Base-by-base conservation (phyloP, 192 early-diverging fungal species). In the Linnemannia zychae region DNA sequence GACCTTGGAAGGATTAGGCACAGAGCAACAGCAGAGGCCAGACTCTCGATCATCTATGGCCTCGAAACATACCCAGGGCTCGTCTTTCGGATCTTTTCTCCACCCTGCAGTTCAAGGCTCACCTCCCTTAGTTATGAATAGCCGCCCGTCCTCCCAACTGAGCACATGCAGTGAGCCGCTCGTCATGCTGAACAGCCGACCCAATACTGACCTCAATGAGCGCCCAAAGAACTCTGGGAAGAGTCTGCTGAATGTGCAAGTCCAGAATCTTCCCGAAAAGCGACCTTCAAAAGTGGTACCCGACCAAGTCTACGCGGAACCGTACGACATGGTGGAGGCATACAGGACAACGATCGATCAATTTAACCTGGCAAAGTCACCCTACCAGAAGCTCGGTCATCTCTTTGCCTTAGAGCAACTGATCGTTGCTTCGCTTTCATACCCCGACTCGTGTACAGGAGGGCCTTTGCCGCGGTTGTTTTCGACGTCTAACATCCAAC, bases 371-470 rank as follows among this genome's bases (percentile, higher is more conserved):
- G 16, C 77, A 36, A 79, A 74, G 40, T 88, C 87, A 4, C 87
- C 87, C 24, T 88, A 88, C 67, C 82, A 88, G 34, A 88, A 88
- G 31, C 67, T 88, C 2, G 75, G 82, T 15, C 72, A 79, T 22
- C 34, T 88, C 5, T 88, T 86, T 77, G 78, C 87, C 1, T 28
- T 88, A 9, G 87, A 86, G 52, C 66, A 82, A 38, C 50, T 88
- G 44, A 85, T 88, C 22, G 87, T 86, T 2, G 87, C 87, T 0
- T 88, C 87, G 1, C 52, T 88, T 11, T 85, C 87, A 1, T 88
- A 84, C 46, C 82, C 86, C 9, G 83, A 87, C 24, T 82, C 81
- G 13, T 79, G 80, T n/a, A 7, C 69, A 3, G 49, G 22, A 15
- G 72, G 37, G 12, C 18, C 47, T 1, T 47, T 68, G 12, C 38